A percentile compares a stretch with the other conserved stretches of the same genome.
These are phyloP conservation scores for Cytospora leucostoma DNA, from an alignment of 2,329 filamentous ascomycete genomes.

Conservation along the genomic window DNA sequence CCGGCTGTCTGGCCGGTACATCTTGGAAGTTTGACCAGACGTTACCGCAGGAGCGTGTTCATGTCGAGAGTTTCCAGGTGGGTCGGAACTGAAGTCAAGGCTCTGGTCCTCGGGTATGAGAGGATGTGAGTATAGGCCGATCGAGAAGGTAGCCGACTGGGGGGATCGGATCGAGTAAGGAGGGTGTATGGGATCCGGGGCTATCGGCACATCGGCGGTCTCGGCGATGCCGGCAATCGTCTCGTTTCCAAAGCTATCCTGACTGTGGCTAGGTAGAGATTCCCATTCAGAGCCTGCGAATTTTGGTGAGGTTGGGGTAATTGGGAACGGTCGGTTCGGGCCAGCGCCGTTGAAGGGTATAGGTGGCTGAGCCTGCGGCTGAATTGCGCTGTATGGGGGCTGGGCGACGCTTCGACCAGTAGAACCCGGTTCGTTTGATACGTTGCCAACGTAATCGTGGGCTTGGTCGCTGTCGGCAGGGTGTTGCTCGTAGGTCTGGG, in stretches of 20 bases:
- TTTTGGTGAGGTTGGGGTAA: conserved; percentile 20
- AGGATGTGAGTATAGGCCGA: conserved; percentile 38
- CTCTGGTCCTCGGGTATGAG: conserved; percentile 34
- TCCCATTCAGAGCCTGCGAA: conserved; percentile 24
- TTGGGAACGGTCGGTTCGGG: conserved; percentile 27
- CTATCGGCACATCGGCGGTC: conserved; percentile 15
- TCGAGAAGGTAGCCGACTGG: conserved; percentile 34
- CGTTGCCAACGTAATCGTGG: conserved; percentile 7
- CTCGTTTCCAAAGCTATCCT: conserved; percentile 8
- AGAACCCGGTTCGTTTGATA: background rate
- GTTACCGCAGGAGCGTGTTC: conserved; percentile 28
- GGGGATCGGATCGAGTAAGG: conserved; percentile 30
- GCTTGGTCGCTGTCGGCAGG: background rate
- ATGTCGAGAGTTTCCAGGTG: conserved; percentile 29
- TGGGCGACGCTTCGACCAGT: background rate
- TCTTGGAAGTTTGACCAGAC: conserved; percentile 30
- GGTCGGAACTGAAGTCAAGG: conserved; percentile 25
- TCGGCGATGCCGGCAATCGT: conserved; percentile 6
- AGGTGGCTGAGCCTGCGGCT: conserved; percentile 8
- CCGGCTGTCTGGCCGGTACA: conserved; percentile 37
- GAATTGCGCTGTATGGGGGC: conserved; percentile 6
- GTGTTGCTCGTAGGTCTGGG: conserved; percentile 1
- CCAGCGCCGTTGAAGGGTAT: conserved; percentile 22
- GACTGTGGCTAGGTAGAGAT: conserved; percentile 16
- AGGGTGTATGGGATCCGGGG: conserved; percentile 22